Conservation (phyloP, 177 flowering plant genomes). For the Vitis hybrid region DNA sequence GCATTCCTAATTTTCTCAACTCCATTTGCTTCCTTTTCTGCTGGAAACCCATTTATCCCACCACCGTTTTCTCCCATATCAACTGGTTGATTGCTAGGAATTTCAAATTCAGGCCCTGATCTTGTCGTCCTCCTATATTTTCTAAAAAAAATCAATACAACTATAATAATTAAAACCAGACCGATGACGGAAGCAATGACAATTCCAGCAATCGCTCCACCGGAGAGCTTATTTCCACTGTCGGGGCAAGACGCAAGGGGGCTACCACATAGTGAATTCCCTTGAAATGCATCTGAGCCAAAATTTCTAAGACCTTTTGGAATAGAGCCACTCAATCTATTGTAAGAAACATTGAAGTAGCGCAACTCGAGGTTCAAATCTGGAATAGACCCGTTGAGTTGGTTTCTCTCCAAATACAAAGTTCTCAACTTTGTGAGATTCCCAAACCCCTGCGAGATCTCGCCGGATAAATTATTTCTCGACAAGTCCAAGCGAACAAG, state of each 20-base stretch:
- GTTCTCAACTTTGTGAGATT: slow-evolving; percentile 39
- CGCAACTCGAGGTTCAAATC: slow-evolving; percentile 32
- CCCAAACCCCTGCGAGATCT: slow-evolving; percentile 32
- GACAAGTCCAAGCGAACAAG: slow-evolving; percentile 47
- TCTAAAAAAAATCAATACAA: slow-evolving; percentile 31
- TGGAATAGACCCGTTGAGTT: slow-evolving; percentile 45
- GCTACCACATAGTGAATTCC: slow-evolving; percentile 50
- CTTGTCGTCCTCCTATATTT: slow-evolving; percentile 28
- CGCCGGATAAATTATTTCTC: slow-evolving; percentile 49
- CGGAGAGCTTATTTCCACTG: slow-evolving; percentile 32
- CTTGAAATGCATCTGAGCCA: slow-evolving; percentile 31
- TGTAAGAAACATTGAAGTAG: slow-evolving; percentile 61
- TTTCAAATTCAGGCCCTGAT: slow-evolving; percentile 26
- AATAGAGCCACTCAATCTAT: slow-evolving; percentile 47
- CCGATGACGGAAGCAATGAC: slow-evolving; percentile 43
- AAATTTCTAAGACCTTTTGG: slow-evolving; percentile 30
- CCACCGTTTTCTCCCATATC: slow-evolving; percentile 26
- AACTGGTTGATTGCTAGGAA: slow-evolving; percentile 23
- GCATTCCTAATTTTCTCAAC: slow-evolving; percentile 4
- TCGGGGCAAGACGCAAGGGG: slow-evolving; percentile 38
- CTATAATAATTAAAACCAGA: slow-evolving; percentile 21
- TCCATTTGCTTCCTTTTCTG: slow-evolving; percentile 24
- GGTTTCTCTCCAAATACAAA: slow-evolving; percentile 43
- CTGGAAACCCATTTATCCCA: slow-evolving; percentile 22
- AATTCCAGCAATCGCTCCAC: slow-evolving; percentile 47